Evolutionary conservation across 2,329 filamentous ascomycete species (phyloP).

Genomic region (Fusarium decemcellulare): DNA sequence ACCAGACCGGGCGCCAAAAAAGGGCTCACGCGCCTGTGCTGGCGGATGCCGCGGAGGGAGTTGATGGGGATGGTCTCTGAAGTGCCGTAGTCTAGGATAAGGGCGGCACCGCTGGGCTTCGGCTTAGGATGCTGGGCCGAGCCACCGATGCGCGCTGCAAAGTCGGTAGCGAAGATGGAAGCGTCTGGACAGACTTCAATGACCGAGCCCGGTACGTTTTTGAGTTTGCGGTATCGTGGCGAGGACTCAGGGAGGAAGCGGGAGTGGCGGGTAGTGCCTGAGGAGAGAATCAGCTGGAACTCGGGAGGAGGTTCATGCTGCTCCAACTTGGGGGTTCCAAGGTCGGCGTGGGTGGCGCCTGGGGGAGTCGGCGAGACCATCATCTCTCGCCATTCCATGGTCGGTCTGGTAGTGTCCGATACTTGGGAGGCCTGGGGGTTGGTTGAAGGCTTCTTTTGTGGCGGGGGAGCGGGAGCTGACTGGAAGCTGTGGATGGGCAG

Average conservation of each 20-base stretch:
- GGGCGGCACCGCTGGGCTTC: slow-evolving; percentile 82
- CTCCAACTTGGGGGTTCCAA: slow-evolving; percentile 67
- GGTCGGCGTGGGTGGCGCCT: slow-evolving; percentile 65
- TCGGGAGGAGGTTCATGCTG: slow-evolving; percentile 75
- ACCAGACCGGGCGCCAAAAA: slow-evolving; percentile 86
- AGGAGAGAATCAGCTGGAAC: slow-evolving; percentile 88
- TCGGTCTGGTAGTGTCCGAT: slow-evolving; percentile 57
- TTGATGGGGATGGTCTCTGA: slow-evolving; percentile 84
- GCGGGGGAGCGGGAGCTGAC: slow-evolving; percentile 67
- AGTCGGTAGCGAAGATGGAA: slow-evolving; percentile 82
- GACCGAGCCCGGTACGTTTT: slow-evolving; percentile 75
- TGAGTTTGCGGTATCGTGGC: slow-evolving; percentile 82
- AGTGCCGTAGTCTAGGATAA: slow-evolving; percentile 97
- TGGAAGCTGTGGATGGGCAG: slow-evolving; percentile 97
- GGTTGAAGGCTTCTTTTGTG: slow-evolving; percentile 34
- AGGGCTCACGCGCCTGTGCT: slow-evolving; percentile 82
- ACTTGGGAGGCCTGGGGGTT: slow-evolving; percentile 51
- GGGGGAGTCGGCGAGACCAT: slow-evolving; percentile 79
- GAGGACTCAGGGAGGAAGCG: slow-evolving; percentile 88
- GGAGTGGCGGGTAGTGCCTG: slow-evolving; percentile 83
- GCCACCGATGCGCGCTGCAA: slow-evolving; percentile 88
- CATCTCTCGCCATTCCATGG: slow-evolving; percentile 84
- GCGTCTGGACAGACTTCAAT: slow-evolving; percentile 95
- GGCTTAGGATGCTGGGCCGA: slow-evolving; percentile 67
- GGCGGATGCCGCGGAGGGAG: slow-evolving; percentile 89